These are phyloP conservation scores for Bassia scoparia DNA, from an alignment of 148 eudicot species.

Conservation along the genomic window DNA sequence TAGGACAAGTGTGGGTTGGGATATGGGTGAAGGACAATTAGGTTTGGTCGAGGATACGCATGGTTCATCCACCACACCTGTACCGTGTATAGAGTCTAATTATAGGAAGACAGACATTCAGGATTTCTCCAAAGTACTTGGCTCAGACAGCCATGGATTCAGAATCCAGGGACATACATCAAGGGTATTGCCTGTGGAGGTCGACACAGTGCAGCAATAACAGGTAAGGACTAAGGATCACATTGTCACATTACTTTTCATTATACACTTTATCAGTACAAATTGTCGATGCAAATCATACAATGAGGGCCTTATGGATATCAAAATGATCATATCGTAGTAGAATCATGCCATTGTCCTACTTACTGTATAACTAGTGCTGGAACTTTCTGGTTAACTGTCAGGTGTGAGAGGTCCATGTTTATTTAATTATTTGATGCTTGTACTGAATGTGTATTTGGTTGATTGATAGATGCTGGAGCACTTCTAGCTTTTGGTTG, in stretches of 20 bases:
- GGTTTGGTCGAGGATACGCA: constrained; percentile 90
- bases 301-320: too few species aligned
- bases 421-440: neutral
- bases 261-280: too few species aligned
- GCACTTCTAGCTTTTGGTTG: constrained; percentile 90
- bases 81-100: constrained; percentile 77
- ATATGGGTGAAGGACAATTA: constrained; percentile 97
- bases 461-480: constrained; percentile 73
- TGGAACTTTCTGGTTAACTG: neutral
- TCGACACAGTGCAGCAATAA: constrained; percentile 91
- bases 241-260: neutral
- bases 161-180: constrained; percentile 77
- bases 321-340: too few species aligned
- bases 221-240: constrained; percentile 62
- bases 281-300: too few species aligned
- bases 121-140: constrained; percentile 38
- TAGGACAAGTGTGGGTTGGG: constrained; percentile 99
- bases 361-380: neutral
- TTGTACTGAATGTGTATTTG: neutral
- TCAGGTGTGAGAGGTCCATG: neutral
- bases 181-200: constrained; percentile 96
- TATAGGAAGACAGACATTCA: constrained; percentile 52
- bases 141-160: constrained; percentile 53
- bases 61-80: constrained; percentile 94
- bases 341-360: too few species aligned